Percentiles rank a stretch among this genome's conserved stretches.
These are phyloP conservation scores for Ostreobium quekettii DNA, from an alignment of 139 green algal species.

Conservation along the genomic window DNA sequence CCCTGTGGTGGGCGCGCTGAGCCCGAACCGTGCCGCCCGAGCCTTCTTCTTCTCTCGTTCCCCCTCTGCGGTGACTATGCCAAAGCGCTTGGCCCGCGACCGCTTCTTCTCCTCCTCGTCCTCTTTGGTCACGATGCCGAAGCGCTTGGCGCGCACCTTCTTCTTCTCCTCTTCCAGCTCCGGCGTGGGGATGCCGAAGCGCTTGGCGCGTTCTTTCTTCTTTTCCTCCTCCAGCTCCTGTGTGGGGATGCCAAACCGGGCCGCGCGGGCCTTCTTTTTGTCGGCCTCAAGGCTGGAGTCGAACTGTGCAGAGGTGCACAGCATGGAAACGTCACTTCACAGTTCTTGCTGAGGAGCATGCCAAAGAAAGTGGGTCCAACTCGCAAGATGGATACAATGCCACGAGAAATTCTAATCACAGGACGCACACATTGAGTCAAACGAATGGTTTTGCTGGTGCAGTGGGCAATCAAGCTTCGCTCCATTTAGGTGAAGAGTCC, in stretches of 20 bases:
- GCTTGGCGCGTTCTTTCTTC: neutral
- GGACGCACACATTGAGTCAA: too few relatives aligned
- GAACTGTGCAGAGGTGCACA: too few relatives aligned
- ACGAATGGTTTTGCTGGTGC: too few relatives aligned
- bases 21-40: neutral
- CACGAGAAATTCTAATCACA: too few relatives aligned
- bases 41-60: conserved; percentile 1
- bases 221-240: neutral
- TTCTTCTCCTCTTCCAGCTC: conserved; percentile 10
- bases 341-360: too few relatives aligned
- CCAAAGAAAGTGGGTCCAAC: too few relatives aligned
- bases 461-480: too few relatives aligned
- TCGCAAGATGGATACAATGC: too few relatives aligned
- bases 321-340: too few relatives aligned
- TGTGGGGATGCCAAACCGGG: neutral
- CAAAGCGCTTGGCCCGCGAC: neutral
- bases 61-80: neutral
- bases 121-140: neutral
- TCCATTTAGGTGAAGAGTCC: too few relatives aligned
- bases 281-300: too few relatives aligned
- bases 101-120: neutral
- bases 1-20: neutral
- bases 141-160: conserved; percentile 1
- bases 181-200: neutral
- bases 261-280: conserved; percentile 7